phyloP scores from a whole-genome alignment of 1,139 yeast species.

The Yamadazyma taylorii region DNA sequence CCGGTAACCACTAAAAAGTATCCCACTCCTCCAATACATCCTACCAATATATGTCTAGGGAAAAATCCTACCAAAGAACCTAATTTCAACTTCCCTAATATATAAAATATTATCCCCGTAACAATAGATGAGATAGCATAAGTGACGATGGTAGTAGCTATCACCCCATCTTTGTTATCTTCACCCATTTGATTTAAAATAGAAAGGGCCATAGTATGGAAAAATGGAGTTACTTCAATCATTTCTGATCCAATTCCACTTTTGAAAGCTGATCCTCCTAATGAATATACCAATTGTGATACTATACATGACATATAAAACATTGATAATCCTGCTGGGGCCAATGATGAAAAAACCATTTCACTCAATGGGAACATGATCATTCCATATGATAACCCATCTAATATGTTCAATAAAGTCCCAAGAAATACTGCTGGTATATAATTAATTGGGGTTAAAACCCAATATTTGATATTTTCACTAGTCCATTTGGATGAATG shows the following conservation, averaged over 20 bases:
- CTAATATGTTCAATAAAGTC: constrained; percentile 77
- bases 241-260: constrained; percentile 95
- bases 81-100: constrained; percentile 72
- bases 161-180: constrained; percentile 53
- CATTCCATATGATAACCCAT: constrained; percentile 96
- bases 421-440: constrained; percentile 85
- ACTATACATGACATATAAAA: constrained; percentile 87
- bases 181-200: constrained; percentile 60
- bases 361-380: constrained; percentile 91
- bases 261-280: constrained; percentile 87
- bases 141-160: constrained; percentile 85
- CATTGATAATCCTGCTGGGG: constrained; percentile 90
- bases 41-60: constrained; percentile 93
- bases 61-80: constrained; percentile 92
- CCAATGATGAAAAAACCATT: constrained; percentile 70
- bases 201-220: constrained; percentile 88
- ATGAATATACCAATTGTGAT: constrained; percentile 82
- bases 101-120: constrained; percentile 79
- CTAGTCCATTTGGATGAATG: neutral
- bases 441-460: constrained; percentile 46
- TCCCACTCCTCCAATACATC: constrained; percentile 98
- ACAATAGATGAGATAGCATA: constrained; percentile 81
- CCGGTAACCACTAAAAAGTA: constrained; percentile 89
- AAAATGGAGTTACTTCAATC: constrained; percentile 98
- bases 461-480: constrained; percentile 14